These are phyloP conservation scores for Monosporascus sp. DNA, from an alignment of 2,329 filamentous ascomycete species.

Conservation along the genomic window DNA sequence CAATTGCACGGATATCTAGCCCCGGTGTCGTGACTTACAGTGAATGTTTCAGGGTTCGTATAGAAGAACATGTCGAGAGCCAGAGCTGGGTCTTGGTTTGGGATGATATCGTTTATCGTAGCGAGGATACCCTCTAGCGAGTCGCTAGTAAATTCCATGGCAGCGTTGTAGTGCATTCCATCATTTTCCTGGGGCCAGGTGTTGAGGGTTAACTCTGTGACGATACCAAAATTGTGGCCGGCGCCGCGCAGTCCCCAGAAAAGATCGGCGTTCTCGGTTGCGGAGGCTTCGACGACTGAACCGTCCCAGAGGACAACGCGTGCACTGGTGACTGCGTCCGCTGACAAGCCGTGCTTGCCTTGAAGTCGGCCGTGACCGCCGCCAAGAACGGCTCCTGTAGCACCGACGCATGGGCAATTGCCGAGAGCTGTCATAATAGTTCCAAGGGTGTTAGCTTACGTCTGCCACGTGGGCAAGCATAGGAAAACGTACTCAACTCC, in stretches of 20 bases:
- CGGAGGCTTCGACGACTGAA: conserved; percentile 23
- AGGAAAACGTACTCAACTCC: conserved; percentile 5
- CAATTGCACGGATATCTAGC: not conserved
- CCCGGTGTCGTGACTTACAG: not conserved
- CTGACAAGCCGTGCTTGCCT: conserved; percentile 35
- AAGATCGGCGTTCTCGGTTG: conserved; percentile 28
- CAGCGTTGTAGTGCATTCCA: conserved; percentile 6
- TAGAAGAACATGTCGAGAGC: conserved; percentile 6
- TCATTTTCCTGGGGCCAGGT: conserved; percentile 6
- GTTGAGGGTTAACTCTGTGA: conserved; percentile 4
- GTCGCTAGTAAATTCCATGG: conserved; percentile 8
- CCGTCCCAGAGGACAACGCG: conserved; percentile 37
- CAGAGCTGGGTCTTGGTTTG: conserved; percentile 5
- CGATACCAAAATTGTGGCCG: conserved; percentile 40
- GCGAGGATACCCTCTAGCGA: conserved; percentile 5
- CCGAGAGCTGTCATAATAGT: not conserved
- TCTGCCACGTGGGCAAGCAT: not conserved
- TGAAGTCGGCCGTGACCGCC: conserved; percentile 40
- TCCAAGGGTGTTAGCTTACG: not conserved
- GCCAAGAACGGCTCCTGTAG: conserved; percentile 28
- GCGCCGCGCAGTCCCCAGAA: conserved; percentile 43
- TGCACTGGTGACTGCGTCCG: conserved; percentile 35
- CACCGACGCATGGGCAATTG: conserved; percentile 6
- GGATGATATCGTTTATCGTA: conserved; percentile 5
- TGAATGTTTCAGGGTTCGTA: not conserved